These are phyloP conservation scores for Telopea speciosissima DNA, from an alignment of 177 flowering plant genomes.

Conservation along the genomic window DNA sequence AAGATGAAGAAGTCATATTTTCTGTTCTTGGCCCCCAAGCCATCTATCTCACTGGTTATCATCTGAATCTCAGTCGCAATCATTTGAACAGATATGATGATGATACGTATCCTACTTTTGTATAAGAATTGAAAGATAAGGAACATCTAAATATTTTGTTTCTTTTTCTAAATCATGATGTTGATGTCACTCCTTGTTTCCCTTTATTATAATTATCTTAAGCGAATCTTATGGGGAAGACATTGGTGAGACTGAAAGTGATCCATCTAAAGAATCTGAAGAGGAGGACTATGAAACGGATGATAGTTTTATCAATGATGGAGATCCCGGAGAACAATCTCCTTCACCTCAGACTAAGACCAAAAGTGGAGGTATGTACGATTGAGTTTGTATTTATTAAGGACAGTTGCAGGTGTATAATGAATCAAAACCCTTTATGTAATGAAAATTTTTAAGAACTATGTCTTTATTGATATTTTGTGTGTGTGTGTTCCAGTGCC, in stretches of 20 bases:
- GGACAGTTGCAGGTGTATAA: background rate
- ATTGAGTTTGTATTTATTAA: background rate
- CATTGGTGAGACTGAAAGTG: slow-evolving; percentile 1
- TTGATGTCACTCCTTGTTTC: background rate
- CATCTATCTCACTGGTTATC: background rate
- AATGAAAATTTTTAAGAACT: too few relatives aligned
- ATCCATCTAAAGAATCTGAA: background rate
- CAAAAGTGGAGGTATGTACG: background rate
- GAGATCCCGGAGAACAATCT: background rate
- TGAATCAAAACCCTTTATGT: too few relatives aligned
- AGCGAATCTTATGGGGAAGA: background rate
- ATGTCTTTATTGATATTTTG: too few relatives aligned
- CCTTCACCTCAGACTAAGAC: background rate
- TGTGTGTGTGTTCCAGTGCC: background rate
- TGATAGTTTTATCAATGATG: slow-evolving; percentile 2
- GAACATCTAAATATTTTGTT: too few relatives aligned
- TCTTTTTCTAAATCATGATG: background rate
- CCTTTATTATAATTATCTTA: background rate
- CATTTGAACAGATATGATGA: background rate
- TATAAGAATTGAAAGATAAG: too few relatives aligned
- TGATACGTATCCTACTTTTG: background rate
- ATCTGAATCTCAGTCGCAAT: background rate
- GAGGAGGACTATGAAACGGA: background rate
- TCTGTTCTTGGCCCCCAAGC: background rate
- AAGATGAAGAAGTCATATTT: background rate